These are phyloP conservation scores for Kurtzmaniella quercitrusa DNA, from an alignment of 1,139 yeast species.

Conservation along the genomic window DNA sequence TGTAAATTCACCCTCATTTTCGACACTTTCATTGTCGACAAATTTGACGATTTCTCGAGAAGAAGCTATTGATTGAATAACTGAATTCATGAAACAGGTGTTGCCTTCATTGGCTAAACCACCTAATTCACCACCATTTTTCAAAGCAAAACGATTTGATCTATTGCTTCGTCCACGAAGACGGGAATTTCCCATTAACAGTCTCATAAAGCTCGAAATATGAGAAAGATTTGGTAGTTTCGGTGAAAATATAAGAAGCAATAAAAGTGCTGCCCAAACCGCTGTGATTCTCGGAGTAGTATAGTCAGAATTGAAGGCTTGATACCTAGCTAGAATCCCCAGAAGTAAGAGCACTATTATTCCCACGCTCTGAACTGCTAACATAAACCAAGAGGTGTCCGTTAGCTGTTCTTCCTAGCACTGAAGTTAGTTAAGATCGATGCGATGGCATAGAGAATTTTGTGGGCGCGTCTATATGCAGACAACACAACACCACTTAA, in stretches of 20 bases:
- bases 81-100: conserved; percentile 91
- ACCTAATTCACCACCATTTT: conserved; percentile 71
- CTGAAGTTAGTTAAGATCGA: not conserved
- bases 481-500: not conserved
- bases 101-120: conserved; percentile 89
- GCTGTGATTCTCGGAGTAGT: not conserved
- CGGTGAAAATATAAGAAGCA: not conserved
- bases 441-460: not conserved
- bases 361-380: not conserved
- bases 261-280: not conserved
- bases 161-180: conserved; percentile 17
- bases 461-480: not conserved
- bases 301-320: not conserved
- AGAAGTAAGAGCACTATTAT: not conserved
- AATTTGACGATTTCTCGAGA: conserved; percentile 59
- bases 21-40: conserved; percentile 30
- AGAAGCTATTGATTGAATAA: conserved; percentile 78
- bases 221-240: not conserved
- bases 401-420: not conserved
- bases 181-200: conserved; percentile 8
- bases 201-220: not conserved
- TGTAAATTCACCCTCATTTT: conserved; percentile 44
- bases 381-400: not conserved
- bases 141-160: conserved; percentile 37
- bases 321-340: conserved; percentile 1